phyloP scores from a whole-genome alignment of 129 eudicot genomes.

The Flaveria ramosissima region DNA sequence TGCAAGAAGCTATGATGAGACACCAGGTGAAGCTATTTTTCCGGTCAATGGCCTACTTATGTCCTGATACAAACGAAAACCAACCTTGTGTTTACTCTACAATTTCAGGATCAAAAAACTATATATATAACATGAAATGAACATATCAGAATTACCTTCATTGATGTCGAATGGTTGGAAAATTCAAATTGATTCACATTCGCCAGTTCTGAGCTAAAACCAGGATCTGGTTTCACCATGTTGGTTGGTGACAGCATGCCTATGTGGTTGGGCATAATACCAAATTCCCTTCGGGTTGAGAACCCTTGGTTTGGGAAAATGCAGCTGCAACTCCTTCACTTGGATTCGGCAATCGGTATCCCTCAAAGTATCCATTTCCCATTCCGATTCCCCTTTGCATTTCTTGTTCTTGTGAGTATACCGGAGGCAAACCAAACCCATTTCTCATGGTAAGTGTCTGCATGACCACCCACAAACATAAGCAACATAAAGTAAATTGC shows the following conservation, averaged over 20 bases:
- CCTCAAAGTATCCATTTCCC: conserved; percentile 47
- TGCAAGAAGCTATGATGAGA: conserved; percentile 47
- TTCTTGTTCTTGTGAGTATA: conserved; percentile 55
- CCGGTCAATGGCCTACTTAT: conserved; percentile 47
- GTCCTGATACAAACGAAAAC: conserved; percentile 46
- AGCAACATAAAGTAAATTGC: neutral
- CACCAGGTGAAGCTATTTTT: conserved; percentile 59
- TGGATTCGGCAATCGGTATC: conserved; percentile 37
- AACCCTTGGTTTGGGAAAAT: conserved; percentile 44
- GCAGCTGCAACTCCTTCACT: conserved; percentile 38
- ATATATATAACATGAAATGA: neutral
- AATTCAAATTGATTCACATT: conserved; percentile 46
- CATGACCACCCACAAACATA: conserved; percentile 21
- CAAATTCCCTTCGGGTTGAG: conserved; percentile 42
- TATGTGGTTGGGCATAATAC: conserved; percentile 39
- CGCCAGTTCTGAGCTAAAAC: conserved; percentile 45
- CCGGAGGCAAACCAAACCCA: conserved; percentile 69
- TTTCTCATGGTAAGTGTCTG: conserved; percentile 96
- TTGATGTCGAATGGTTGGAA: conserved; percentile 42
- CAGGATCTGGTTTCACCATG: conserved; percentile 43
- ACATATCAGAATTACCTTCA: conserved; percentile 47
- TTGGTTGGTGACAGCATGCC: conserved; percentile 43
- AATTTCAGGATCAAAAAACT: neutral
- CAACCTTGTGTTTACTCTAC: neutral
- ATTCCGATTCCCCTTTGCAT: conserved; percentile 39